Evolutionary conservation across 257 asterid genomes (phyloP).

Genomic region (Solanum boliviense): DNA sequence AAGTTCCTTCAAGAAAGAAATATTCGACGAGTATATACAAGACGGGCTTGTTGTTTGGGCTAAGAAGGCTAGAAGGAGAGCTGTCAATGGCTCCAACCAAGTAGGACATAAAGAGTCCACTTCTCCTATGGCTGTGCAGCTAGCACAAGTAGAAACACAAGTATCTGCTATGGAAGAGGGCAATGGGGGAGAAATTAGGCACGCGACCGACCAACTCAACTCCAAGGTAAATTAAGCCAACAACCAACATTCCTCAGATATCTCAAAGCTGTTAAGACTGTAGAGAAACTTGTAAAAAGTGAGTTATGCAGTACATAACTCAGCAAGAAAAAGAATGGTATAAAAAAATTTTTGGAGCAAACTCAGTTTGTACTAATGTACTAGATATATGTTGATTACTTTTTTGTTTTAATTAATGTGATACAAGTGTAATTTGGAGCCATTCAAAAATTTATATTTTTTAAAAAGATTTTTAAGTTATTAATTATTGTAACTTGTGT

Average conservation of each 20-base stretch:
- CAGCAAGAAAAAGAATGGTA: not conserved
- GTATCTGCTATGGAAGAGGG: conserved; percentile 14
- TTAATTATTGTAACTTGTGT: too few species aligned
- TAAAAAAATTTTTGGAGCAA: not conserved
- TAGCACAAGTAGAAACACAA: not conserved
- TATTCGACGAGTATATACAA: conserved; percentile 48
- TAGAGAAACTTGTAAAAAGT: not conserved
- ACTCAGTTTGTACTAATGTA: not conserved
- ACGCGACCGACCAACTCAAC: not conserved
- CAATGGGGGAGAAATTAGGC: conserved; percentile 8
- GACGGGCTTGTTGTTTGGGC: conserved; percentile 55
- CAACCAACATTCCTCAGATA: not conserved
- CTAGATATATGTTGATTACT: too few species aligned
- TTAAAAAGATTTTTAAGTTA: too few species aligned
- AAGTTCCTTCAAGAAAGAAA: conserved; percentile 49
- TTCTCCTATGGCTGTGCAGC: not conserved
- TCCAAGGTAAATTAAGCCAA: not conserved
- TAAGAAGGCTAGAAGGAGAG: conserved; percentile 32
- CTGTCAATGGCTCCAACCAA: conserved; percentile 11
- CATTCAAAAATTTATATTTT: too few species aligned
- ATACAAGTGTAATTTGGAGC: too few species aligned
- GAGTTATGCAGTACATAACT: not conserved
- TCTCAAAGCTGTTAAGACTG: not conserved
- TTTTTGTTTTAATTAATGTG: too few species aligned
- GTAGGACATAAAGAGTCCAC: conserved; percentile 9